A percentile compares a stretch with the other conserved stretches of the same genome.
These are phyloP conservation scores for Cladophialophora immunda DNA, from an alignment of 2,329 filamentous ascomycete species.

Conservation along the genomic window DNA sequence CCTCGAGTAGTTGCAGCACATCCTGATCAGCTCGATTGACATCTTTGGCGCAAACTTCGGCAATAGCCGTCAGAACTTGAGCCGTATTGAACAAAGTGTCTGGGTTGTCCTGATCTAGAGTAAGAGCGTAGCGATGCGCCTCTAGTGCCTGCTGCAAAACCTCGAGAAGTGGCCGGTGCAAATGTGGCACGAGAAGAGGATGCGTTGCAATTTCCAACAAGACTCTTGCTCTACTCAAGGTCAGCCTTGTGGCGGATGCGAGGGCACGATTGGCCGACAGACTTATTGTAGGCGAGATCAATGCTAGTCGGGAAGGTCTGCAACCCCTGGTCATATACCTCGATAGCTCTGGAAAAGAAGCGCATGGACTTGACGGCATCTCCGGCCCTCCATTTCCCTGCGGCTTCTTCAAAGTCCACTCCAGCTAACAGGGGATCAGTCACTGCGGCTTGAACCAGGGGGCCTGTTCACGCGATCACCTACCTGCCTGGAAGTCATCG, in stretches of 20 bases:
- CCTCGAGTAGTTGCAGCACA: slow-evolving; percentile 64
- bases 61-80: slow-evolving; percentile 72
- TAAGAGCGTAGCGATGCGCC: slow-evolving; percentile 70
- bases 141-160: slow-evolving; percentile 67
- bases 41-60: slow-evolving; percentile 65
- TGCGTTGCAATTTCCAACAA: slow-evolving; percentile 76
- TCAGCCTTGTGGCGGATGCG: slow-evolving; percentile 13
- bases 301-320: slow-evolving; percentile 68
- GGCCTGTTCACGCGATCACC: slow-evolving; percentile 26
- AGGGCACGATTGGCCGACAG: slow-evolving; percentile 42
- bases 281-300: slow-evolving; percentile 80
- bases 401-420: slow-evolving; percentile 74
- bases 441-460: slow-evolving; percentile 4
- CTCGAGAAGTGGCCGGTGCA: slow-evolving; percentile 63
- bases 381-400: slow-evolving; percentile 77
- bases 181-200: slow-evolving; percentile 65
- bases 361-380: slow-evolving; percentile 72
- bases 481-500: slow-evolving; percentile 73
- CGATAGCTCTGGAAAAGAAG: slow-evolving; percentile 68
- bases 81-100: slow-evolving; percentile 77
- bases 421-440: slow-evolving; percentile 55
- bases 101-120: slow-evolving; percentile 68
- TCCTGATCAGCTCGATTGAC: slow-evolving; percentile 56
- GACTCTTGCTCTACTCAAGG: slow-evolving; percentile 65
- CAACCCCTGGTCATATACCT: slow-evolving; percentile 71